A percentile compares a stretch with the other conserved stretches of the same genome.
Conservation (phyloP, 306 rosid genomes). For the Ormosia emarginata region DNA sequence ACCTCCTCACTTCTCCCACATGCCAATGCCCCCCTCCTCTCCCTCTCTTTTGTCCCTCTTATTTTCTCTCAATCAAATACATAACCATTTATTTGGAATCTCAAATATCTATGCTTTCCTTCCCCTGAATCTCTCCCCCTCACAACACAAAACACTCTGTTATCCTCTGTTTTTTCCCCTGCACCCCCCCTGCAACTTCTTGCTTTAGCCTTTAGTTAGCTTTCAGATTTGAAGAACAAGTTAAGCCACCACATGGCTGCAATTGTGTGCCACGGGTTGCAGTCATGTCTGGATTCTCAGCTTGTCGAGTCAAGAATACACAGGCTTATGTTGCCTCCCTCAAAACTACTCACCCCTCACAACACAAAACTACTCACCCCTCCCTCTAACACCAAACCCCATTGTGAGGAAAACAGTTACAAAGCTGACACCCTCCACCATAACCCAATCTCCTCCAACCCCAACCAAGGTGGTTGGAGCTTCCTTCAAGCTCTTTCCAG, state of each 20-base stretch:
- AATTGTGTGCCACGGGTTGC: conserved; percentile 55
- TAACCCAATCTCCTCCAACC: neutral
- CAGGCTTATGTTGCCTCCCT: conserved; percentile 37
- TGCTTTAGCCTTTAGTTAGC: neutral
- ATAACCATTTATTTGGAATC: neutral
- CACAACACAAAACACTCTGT: conserved; percentile 21
- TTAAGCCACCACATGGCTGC: conserved; percentile 52
- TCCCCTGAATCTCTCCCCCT: neutral
- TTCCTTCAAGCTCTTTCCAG: conserved; percentile 56
- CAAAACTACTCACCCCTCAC: conserved; percentile 34
- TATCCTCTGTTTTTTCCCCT: conserved; percentile 10
- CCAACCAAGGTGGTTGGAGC: conserved; percentile 38
- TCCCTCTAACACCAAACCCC: conserved; percentile 24
- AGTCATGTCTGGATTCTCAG: conserved; percentile 54
- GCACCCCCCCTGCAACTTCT: neutral
- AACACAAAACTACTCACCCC: conserved; percentile 34
- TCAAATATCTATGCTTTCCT: neutral
- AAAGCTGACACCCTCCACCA: neutral
- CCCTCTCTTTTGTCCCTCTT: neutral
- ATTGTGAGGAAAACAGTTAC: neutral
- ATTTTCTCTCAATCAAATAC: neutral
- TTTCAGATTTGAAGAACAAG: neutral
- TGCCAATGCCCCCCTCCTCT: conserved; percentile 11
- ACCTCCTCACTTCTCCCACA: conserved; percentile 35
- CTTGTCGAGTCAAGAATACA: conserved; percentile 56